Base-by-base conservation (phyloP, 805 yeast species). In the Suhomyces vadensis region DNA sequence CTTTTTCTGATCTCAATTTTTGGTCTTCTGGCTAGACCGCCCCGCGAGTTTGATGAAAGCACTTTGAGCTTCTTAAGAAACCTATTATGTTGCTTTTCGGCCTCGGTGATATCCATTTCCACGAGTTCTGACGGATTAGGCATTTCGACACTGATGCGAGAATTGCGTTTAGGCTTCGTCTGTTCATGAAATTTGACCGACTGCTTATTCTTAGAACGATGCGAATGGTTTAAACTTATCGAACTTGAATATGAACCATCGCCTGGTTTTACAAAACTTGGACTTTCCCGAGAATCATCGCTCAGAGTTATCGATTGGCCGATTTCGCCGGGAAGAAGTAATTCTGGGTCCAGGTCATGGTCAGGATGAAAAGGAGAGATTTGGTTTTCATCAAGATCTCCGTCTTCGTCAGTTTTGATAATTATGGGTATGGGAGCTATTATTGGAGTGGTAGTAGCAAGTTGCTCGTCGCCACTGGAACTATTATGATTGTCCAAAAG, bases 81-180 rank as follows among this genome's bases (percentile, higher is more conserved):
- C 20, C 48, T 49, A 13, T 36, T 26, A 23, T 55, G 58, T n/a
- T 51, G 45, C 16, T 49, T 53, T 13, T 54, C 56, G 17, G 22
- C 46, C 42, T 31, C 37, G 19, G 43, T 44, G 29, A 38, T 33
- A 8, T 36, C 39, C 13, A 41, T 22, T 4, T 46, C 50, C 6
- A 51, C 51, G 6, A 44, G 46, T 26, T 54, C 61, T 0, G 44
- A 36, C 9, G 67, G 67, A 14, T 51, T 50, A 1, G 69, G 69
- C 14, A 42, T 38, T 1, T 58, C 54, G 25, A 62, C 48, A 29
- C 40, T 44, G 31, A 47, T 43, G 26, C 29, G 37, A 13, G 36
- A 22, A 39, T 35, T 24, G 39, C 31, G 20, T 38, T 24, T 22
- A 42, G 35, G 33, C 9, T n/a, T 29, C 16, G 14, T 29, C 33